These are phyloP conservation scores for Geotrichum restrictum DNA, from an alignment of 1,139 yeast genomes.

Conservation along the genomic window DNA sequence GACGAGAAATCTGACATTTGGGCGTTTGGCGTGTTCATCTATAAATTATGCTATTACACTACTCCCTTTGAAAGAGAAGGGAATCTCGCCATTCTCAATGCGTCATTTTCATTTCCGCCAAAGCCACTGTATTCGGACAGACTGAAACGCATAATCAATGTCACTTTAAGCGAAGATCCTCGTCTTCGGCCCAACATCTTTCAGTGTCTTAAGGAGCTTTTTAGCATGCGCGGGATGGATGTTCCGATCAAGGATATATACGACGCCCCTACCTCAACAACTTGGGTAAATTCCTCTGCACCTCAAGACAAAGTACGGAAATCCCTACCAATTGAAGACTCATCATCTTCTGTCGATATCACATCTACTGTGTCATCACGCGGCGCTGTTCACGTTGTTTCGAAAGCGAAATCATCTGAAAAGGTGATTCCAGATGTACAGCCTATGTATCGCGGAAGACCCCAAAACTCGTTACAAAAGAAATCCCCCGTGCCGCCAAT, in stretches of 20 bases:
- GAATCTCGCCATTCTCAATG: conserved; percentile 61
- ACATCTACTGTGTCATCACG: background rate
- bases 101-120: conserved; percentile 56
- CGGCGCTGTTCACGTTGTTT: conserved; percentile 8
- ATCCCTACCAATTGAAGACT: conserved; percentile 8
- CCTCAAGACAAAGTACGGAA: conserved; percentile 16
- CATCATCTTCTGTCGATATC: background rate
- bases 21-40: conserved; percentile 95
- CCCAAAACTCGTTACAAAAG: conserved; percentile 6
- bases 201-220: conserved; percentile 71
- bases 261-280: conserved; percentile 18
- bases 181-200: conserved; percentile 79
- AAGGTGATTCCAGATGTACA: conserved; percentile 14
- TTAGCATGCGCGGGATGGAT: conserved; percentile 50
- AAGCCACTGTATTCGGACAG: conserved; percentile 42
- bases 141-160: conserved; percentile 53
- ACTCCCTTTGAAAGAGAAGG: conserved; percentile 88
- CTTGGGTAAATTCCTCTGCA: conserved; percentile 23
- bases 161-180: conserved; percentile 77
- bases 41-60: conserved; percentile 86
- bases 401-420: conserved; percentile 3
- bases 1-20: conserved; percentile 95
- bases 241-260: conserved; percentile 48
- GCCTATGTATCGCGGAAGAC: conserved; percentile 22
- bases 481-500: conserved; percentile 1